Conservation (phyloP, 2,329 filamentous ascomycete species). For the Neonectria hederae region DNA sequence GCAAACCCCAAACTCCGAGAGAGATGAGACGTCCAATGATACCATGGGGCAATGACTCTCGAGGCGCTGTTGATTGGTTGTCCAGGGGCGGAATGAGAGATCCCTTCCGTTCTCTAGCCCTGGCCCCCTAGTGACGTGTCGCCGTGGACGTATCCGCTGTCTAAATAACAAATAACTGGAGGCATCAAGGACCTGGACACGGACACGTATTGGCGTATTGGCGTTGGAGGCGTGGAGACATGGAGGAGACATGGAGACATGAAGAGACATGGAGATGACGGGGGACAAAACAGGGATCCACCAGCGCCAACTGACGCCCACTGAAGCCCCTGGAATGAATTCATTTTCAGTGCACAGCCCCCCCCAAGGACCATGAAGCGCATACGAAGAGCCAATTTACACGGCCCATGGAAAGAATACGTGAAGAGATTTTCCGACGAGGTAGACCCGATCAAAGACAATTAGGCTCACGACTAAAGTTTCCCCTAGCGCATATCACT, state of each 20-base stretch:
- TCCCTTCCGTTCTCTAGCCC: slow-evolving; percentile 5
- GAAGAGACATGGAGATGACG: neutral
- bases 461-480: slow-evolving; percentile 38
- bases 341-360: slow-evolving; percentile 18
- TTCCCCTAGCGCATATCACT: slow-evolving; percentile 21
- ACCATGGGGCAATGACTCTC: slow-evolving; percentile 35
- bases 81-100: slow-evolving; percentile 12
- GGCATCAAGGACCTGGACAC: neutral
- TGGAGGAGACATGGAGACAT: slow-evolving; percentile 3
- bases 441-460: neutral
- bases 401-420: neutral
- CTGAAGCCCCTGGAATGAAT: slow-evolving; percentile 17
- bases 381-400: slow-evolving; percentile 3
- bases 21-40: neutral
- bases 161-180: neutral
- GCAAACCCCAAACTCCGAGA: neutral
- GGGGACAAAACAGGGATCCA: slow-evolving; percentile 3
- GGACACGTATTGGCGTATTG: neutral
- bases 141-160: neutral
- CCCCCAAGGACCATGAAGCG: slow-evolving; percentile 7
- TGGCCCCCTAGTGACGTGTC: slow-evolving; percentile 37
- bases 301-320: neutral
- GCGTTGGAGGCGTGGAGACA: neutral
- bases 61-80: slow-evolving; percentile 29
- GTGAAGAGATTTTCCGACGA: neutral